A percentile compares a stretch with the other conserved stretches of the same genome.
Evolutionary conservation across 1,284 basidiomycete genomes (phyloP).

Genomic region (Microbotryum scabiosae): DNA sequence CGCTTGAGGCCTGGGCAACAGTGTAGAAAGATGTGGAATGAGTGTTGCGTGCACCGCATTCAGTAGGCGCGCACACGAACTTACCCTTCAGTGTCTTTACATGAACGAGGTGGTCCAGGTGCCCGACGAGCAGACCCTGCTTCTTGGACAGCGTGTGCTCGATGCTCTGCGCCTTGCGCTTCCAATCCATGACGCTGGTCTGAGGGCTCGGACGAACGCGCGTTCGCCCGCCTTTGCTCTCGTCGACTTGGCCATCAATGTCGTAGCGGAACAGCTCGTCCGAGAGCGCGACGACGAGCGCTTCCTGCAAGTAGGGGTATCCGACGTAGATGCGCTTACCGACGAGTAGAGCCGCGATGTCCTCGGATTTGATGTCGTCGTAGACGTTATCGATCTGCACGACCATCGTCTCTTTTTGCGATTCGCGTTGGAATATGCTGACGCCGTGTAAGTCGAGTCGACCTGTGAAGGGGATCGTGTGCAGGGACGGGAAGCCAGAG

Average conservation of each 20-base stretch:
- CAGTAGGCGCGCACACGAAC: constrained; percentile 21
- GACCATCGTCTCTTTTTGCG: constrained; percentile 84
- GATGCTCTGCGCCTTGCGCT: constrained; percentile 65
- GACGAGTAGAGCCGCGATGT: constrained; percentile 65
- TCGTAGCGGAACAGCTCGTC: constrained; percentile 84
- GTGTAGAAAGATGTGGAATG: neutral
- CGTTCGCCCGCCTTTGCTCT: constrained; percentile 49
- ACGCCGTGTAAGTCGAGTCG: constrained; percentile 77
- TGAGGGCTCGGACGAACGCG: constrained; percentile 66
- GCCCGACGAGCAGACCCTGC: constrained; percentile 75
- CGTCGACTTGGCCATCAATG: constrained; percentile 44
- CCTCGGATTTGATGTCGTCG: constrained; percentile 58
- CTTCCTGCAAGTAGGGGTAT: constrained; percentile 95
- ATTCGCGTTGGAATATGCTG: constrained; percentile 86
- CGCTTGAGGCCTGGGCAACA: constrained; percentile 65
- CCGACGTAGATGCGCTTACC: constrained; percentile 70
- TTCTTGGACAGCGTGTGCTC: constrained; percentile 83
- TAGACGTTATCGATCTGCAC: constrained; percentile 66
- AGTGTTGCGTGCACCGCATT: neutral
- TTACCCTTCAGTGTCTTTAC: constrained; percentile 76
- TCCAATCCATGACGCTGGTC: constrained; percentile 48
- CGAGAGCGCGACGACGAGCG: constrained; percentile 73
- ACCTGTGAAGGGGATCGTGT: constrained; percentile 75
- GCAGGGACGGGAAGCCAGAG: constrained; percentile 90
- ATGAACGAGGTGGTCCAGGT: constrained; percentile 70